A percentile compares a stretch with the other conserved stretches of the same genome.
Evolutionary conservation across 805 yeast species (phyloP).

Genomic region (Candida glaebosa): DNA sequence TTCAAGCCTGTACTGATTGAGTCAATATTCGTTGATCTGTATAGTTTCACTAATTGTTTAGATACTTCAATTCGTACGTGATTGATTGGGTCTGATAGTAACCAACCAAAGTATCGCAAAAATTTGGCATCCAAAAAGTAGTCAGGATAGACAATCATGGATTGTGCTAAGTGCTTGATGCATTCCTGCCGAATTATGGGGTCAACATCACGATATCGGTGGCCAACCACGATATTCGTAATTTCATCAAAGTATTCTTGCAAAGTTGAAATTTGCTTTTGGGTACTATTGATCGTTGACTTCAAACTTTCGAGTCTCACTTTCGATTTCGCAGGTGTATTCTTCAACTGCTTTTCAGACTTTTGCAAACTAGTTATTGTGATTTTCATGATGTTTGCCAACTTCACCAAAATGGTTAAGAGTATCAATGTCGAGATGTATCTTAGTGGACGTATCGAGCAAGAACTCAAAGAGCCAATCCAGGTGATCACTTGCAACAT

Average conservation of each 20-base stretch:
- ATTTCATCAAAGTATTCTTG: slow-evolving; percentile 62
- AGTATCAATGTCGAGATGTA: slow-evolving; percentile 60
- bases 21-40: slow-evolving; percentile 21
- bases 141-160: slow-evolving; percentile 74
- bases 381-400: slow-evolving; percentile 49
- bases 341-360: slow-evolving; percentile 41
- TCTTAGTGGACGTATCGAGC: slow-evolving; percentile 68
- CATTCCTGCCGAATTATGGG: slow-evolving; percentile 69
- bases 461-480: slow-evolving; percentile 70
- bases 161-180: slow-evolving; percentile 54
- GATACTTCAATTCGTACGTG: slow-evolving; percentile 64
- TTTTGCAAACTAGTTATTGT: slow-evolving; percentile 37
- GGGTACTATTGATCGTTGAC: slow-evolving; percentile 30
- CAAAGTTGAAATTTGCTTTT: slow-evolving; percentile 48
- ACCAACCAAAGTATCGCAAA: slow-evolving; percentile 79
- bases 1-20: slow-evolving; percentile 58
- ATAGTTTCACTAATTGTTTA: slow-evolving; percentile 49
- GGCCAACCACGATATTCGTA: slow-evolving; percentile 62
- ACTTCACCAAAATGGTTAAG: slow-evolving; percentile 54
- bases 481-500: slow-evolving; percentile 63
- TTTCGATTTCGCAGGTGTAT: slow-evolving; percentile 17
- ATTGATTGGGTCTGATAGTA: slow-evolving; percentile 66
- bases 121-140: slow-evolving; percentile 65
- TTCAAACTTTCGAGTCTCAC: slow-evolving; percentile 47
- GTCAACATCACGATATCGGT: slow-evolving; percentile 79